A percentile compares a stretch with the other conserved stretches of the same genome.
phyloP scores from a whole-genome alignment of 73 alveolate species.

The Paraurostyla sp. region DNA sequence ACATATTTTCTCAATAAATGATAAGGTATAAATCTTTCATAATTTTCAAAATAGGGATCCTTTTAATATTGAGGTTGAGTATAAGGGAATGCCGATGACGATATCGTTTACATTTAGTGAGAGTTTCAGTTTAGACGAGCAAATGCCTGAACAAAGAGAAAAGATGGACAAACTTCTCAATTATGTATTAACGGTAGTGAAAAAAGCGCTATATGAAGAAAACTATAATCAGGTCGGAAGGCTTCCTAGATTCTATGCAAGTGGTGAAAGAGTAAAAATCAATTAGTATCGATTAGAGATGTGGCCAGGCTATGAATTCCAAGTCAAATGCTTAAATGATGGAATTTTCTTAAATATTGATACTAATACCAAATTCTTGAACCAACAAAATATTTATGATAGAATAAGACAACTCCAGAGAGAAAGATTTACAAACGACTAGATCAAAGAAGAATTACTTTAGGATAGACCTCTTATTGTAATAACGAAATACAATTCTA shows the following conservation, averaged over 20 bases:
- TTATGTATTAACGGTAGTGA: neutral
- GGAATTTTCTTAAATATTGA: conserved; percentile 53
- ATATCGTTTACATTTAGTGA: neutral
- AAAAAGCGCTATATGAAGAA: conserved; percentile 9
- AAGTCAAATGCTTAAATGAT: neutral
- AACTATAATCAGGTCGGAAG: conserved; percentile 43
- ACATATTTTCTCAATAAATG: neutral
- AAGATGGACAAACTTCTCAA: neutral
- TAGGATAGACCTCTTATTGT: neutral
- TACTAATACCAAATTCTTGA: conserved; percentile 14
- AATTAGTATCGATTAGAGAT: neutral
- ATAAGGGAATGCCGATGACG: neutral
- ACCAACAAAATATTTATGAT: neutral
- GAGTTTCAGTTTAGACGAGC: neutral
- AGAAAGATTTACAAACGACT: neutral
- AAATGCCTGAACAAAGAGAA: neutral
- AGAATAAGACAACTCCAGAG: neutral
- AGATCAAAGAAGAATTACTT: neutral
- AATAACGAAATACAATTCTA: conserved; percentile 13
- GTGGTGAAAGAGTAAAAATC: neutral
- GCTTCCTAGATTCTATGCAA: conserved; percentile 20
- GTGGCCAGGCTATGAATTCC: conserved; percentile 47
- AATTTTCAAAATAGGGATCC: conserved; percentile 13
- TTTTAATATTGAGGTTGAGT: neutral
- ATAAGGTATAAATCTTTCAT: neutral